phyloP scores from a whole-genome alignment of 2,329 filamentous ascomycete genomes.

The Leptodontidium sp. region DNA sequence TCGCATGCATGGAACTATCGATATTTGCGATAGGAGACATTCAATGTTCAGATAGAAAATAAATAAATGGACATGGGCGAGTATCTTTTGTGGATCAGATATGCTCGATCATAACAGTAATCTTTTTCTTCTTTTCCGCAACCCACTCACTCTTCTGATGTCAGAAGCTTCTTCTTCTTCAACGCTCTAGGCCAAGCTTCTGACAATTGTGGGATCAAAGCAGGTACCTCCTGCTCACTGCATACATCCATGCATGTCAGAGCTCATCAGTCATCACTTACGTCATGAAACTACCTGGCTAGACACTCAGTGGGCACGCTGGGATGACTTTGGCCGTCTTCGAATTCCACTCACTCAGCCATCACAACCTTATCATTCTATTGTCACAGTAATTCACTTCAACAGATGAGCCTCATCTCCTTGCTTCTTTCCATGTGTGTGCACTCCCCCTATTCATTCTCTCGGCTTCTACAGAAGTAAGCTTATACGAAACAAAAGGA shows the following conservation, averaged over 20 bases:
- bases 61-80: not conserved
- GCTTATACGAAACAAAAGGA: no score
- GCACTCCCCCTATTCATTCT: no score
- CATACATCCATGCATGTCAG: not conserved
- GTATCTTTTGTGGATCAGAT: conserved; percentile 2
- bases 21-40: conserved; percentile 1
- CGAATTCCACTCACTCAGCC: no score
- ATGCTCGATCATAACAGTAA: not conserved
- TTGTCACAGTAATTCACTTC: no score
- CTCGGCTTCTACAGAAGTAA: no score
- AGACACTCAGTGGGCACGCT: not conserved
- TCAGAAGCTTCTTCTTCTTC: not conserved
- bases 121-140: not conserved
- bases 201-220: not conserved
- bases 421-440: no score
- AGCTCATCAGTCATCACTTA: not conserved
- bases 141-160: not conserved
- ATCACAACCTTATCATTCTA: no score
- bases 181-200: conserved; percentile 6
- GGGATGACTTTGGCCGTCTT: no score
- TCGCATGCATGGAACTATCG: not conserved
- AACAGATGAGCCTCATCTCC: no score
- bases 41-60: no score
- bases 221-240: not conserved
- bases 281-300: no score